These are phyloP conservation scores for Euphrasia arctica DNA, from an alignment of 305 asterid genomes.

Conservation along the genomic window DNA sequence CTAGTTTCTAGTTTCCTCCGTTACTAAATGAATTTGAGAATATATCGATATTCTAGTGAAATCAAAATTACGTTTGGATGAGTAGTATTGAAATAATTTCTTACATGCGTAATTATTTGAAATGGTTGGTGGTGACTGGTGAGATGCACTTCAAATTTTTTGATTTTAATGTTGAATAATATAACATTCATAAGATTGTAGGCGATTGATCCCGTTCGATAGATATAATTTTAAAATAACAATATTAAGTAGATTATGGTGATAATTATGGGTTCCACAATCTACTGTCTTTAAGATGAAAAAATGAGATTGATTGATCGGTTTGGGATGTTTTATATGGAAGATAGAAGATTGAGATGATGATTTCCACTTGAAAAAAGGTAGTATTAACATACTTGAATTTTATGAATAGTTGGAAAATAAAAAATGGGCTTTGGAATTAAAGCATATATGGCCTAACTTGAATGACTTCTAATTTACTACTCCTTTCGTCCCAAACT, in stretches of 20 bases:
- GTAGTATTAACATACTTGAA: too few species aligned
- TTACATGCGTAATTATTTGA: background rate
- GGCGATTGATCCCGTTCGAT: too few species aligned
- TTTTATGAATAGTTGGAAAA: too few species aligned
- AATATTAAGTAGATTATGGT: background rate
- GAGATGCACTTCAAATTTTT: background rate
- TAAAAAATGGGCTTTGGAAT: too few species aligned
- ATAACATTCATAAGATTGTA: background rate
- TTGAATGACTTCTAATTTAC: conserved; percentile 3
- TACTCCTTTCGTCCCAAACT: too few species aligned
- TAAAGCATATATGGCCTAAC: background rate
- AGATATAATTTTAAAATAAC: too few species aligned
- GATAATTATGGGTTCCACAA: background rate
- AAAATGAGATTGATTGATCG: background rate
- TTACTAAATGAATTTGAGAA: background rate
- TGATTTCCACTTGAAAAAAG: background rate
- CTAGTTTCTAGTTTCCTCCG: background rate
- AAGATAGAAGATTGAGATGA: background rate
- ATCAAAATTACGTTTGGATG: background rate
- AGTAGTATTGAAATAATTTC: background rate
- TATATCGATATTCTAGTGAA: background rate
- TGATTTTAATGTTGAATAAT: too few species aligned
- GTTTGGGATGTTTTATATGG: background rate
- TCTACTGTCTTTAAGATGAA: background rate
- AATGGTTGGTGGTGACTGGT: background rate